Conservation (phyloP, 1,284 basidiomycete genomes). For the Tausonia pullulans region DNA sequence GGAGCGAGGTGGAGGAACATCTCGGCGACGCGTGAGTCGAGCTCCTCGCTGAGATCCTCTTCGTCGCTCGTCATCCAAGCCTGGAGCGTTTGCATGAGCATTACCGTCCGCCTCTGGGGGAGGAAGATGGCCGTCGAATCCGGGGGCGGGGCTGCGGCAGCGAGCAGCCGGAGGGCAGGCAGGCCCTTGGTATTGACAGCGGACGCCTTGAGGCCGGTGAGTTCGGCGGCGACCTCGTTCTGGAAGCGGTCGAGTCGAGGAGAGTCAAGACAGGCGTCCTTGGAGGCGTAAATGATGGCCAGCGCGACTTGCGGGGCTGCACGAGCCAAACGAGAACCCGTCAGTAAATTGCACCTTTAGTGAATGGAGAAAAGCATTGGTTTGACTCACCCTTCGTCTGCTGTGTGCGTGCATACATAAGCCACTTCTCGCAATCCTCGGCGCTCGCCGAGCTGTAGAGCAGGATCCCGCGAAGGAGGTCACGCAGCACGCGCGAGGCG, state of each 20-base stretch:
- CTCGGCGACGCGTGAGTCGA: conserved; percentile 63
- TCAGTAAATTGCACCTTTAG: too few relatives aligned
- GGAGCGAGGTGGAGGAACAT: conserved; percentile 70
- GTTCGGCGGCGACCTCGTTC: conserved; percentile 73
- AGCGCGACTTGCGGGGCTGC: conserved; percentile 57
- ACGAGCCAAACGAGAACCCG: not conserved
- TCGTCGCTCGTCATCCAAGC: conserved; percentile 73
- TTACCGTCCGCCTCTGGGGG: conserved; percentile 74
- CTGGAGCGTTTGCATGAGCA: conserved; percentile 75
- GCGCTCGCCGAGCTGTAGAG: conserved; percentile 45
- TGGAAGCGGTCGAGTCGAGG: conserved; percentile 67
- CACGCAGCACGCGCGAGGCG: conserved; percentile 46
- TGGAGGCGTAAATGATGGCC: conserved; percentile 53
- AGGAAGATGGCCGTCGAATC: conserved; percentile 77
- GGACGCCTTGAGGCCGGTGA: conserved; percentile 55
- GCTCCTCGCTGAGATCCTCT: conserved; percentile 54
- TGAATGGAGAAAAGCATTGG: conserved; percentile 13
- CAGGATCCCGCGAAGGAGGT: conserved; percentile 50
- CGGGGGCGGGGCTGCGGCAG: conserved; percentile 60
- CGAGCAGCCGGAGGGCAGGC: conserved; percentile 55
- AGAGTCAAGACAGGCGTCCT: conserved; percentile 53
- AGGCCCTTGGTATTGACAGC: conserved; percentile 61
- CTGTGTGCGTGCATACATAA: conserved; percentile 50
- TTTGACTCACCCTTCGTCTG: conserved; percentile 46
- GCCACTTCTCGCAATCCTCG: conserved; percentile 63